Conservation (phyloP, 208 protist genomes). For the Leishmania mexicana region DNA sequence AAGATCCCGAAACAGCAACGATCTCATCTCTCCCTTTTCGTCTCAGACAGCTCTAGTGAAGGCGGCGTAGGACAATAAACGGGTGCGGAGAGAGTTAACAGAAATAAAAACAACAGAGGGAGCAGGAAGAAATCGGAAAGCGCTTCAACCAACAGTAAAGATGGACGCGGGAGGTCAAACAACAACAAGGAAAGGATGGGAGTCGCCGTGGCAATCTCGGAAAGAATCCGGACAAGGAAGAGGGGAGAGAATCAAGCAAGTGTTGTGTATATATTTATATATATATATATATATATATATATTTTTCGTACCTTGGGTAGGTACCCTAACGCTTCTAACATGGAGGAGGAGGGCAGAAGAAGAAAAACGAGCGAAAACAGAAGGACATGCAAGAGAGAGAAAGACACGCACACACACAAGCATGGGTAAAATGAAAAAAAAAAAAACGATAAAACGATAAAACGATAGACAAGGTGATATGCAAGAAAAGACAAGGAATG, state of each 20-base stretch:
- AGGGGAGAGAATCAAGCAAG: background rate
- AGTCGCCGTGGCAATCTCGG: background rate
- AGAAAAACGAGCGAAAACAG: background rate
- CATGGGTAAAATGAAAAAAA: background rate
- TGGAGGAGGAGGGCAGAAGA: background rate
- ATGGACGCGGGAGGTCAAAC: background rate
- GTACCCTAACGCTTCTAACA: background rate
- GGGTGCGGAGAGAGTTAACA: background rate
- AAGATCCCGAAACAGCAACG: background rate
- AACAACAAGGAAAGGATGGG: background rate
- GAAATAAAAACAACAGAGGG: background rate
- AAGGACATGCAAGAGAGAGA: background rate
- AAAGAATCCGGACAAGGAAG: background rate
- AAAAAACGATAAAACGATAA: background rate
- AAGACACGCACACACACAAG: background rate
- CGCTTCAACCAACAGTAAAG: background rate
- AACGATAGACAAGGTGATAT: background rate
- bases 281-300: background rate
- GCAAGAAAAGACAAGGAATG: background rate
- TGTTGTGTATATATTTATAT: background rate
- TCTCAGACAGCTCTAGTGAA: background rate
- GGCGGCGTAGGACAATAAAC: no score
- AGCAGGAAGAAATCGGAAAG: background rate
- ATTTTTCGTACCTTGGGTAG: no score
- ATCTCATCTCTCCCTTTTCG: background rate